Evolutionary conservation across 2,329 filamentous ascomycete species (phyloP), one percentile per base, ranked within the genome.

Genomic region (Fusarium poae): DNA sequence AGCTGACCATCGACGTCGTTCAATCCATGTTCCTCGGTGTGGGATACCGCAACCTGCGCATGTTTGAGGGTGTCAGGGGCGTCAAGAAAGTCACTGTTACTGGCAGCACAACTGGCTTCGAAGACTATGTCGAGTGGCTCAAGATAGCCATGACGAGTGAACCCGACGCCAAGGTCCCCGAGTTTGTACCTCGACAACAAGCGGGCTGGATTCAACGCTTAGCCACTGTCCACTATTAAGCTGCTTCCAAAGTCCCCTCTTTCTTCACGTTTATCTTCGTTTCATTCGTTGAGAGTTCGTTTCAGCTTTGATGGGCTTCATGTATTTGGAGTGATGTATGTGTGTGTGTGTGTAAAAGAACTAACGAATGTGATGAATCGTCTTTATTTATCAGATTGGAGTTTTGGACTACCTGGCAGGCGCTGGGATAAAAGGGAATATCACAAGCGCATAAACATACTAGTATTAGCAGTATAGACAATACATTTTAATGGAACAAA

Each of bases 21-120:
- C 80, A 81, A 74, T 73, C 76, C 34, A 71, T 74, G 49, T 83
- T 81, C 69, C 72, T 78, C n/a, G 76, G 77, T 35, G 80, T 77
- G 34, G 78, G 77, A 27, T 78, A 78, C 29, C 74, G 74, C 40
- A 80, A 80, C 30, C 71, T 84, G 51, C 70, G 74, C 39, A 74
- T 77, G 61, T 81, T 84, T 57, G 82, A 84, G 74, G 77, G 74
- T 8, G 79, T 84, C 29, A 67, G 82, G 23, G 81, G 79, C 30
- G 79, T 84, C 25, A 72, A 76, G 46, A 62, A 67, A 15, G 80
- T 80, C 9, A 65, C 60, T 9, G 72, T 84, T 43, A 60, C 62
- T 0, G 82, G 82, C 18, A 80, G 79, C 72, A 76, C 76, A 13
- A 77, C 73, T 4, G 82, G 81, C 37, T 82, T 83, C 45, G 79